Evolutionary conservation across 768 basidiomycete genomes (phyloP).

Genomic region (Naganishia onofrii): DNA sequence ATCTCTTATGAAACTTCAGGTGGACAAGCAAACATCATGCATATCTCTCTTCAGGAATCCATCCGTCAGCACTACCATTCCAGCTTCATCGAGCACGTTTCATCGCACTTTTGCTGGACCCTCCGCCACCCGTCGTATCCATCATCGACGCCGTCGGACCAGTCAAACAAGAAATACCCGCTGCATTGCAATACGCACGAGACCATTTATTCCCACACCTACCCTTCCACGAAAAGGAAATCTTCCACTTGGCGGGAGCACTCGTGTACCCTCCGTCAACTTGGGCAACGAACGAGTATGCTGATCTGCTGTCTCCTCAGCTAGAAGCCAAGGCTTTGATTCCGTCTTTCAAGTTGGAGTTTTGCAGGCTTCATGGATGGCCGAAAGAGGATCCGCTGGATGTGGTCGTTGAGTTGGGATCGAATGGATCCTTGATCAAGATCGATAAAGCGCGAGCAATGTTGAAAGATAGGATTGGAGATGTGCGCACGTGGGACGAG

Average conservation of each 20-base stretch:
- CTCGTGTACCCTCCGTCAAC: conserved; percentile 54
- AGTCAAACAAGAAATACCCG: conserved; percentile 58
- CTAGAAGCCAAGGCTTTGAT: conserved; percentile 65
- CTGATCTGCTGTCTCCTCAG: conserved; percentile 67
- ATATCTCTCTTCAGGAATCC: conserved; percentile 62
- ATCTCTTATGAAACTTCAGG: conserved; percentile 54
- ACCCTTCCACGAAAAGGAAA: conserved; percentile 54
- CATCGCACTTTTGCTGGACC: conserved; percentile 67
- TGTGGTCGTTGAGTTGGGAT: conserved; percentile 89
- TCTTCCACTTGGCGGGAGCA: conserved; percentile 44
- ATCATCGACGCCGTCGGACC: conserved; percentile 46
- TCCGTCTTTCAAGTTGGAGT: conserved; percentile 81
- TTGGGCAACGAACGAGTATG: conserved; percentile 69
- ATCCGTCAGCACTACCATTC: conserved; percentile 81
- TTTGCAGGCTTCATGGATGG: conserved; percentile 80
- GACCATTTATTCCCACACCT: conserved; percentile 61
- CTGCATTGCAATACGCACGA: conserved; percentile 74
- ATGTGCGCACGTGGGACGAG: conserved; percentile 86
- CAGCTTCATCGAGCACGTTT: conserved; percentile 87
- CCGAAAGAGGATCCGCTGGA: conserved; percentile 81
- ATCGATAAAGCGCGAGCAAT: conserved; percentile 93
- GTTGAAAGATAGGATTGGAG: conserved; percentile 87
- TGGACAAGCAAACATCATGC: conserved; percentile 70
- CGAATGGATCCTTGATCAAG: conserved; percentile 80
- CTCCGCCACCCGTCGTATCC: neutral